Evolutionary conservation across 225 moss, liverwort and hornwort species (phyloP).

Genomic region (Pleurozium schreberi): DNA sequence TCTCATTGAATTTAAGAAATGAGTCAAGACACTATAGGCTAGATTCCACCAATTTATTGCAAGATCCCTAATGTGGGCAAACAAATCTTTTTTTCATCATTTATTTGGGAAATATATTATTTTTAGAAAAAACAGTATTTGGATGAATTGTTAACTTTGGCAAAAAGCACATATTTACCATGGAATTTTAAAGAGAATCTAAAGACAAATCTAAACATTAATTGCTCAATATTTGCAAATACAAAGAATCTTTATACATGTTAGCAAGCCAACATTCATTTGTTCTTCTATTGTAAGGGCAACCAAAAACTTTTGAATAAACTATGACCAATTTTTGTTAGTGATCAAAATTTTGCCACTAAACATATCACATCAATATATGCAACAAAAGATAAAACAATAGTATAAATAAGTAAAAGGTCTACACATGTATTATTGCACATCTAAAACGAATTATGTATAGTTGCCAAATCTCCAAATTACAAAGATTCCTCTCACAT

Average conservation of each 20-base stretch:
- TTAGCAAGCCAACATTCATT: neutral
- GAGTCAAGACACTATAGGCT: neutral
- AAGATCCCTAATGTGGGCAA: neutral
- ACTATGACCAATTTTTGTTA: neutral
- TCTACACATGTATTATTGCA: too few relatives aligned
- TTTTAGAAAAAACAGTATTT: too few relatives aligned
- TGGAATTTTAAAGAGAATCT: neutral
- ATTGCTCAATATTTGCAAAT: neutral
- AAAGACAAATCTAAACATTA: neutral
- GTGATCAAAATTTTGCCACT: neutral
- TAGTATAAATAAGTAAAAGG: too few relatives aligned
- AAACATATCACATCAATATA: neutral
- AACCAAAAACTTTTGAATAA: neutral
- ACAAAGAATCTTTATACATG: neutral
- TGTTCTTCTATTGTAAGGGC: neutral
- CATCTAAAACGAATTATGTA: neutral
- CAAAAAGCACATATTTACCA: neutral
- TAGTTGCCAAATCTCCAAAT: neutral
- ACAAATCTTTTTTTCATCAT: too few relatives aligned
- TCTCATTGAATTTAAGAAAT: neutral
- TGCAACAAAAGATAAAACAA: neutral
- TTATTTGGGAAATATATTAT: too few relatives aligned
- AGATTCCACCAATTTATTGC: neutral
- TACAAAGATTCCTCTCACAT: neutral
- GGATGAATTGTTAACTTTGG: too few relatives aligned